Base-by-base conservation (phyloP, 225 moss, liverwort and hornwort species). In the Pseudisothecium myosuroides region DNA sequence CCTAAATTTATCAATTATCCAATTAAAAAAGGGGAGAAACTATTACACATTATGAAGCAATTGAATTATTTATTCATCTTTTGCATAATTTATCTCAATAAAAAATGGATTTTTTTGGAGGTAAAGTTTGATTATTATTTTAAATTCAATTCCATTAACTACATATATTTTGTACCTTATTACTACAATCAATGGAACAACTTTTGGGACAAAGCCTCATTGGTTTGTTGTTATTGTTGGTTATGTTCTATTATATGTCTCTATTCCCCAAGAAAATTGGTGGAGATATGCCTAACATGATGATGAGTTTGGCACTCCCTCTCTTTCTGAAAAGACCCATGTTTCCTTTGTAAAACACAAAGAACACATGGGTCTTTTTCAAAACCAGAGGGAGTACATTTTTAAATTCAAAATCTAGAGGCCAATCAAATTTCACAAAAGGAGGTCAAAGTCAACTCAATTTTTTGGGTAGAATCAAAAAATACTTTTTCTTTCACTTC, bases 381-480 rank as follows among this genome's bases (percentile, higher is more conserved):
- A n/a, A n/a, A n/a, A n/a, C n/a, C n/a, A n/a, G n/a, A n/a, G n/a
- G n/a, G n/a, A n/a, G n/a, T 72, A 27, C 3, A 17, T 73, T 73
- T 71, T 26, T 0, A 29, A 45, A 73, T 29, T 47, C 10, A 10
- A 28, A 17, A 29, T 1, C 5, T 1, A 5, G 0, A 9, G 43
- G 27, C 0, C 27, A 73, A 10, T 17, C 0, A 28, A 0, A 29
- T 29, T 47, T 2, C 0, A 17, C 15, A 29, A 28, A 45, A 1
- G 2, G 2, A 29, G 8, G 4, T 47, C 47, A 47, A 47, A 74
- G 7, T 74, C 18, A 31, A 47, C 4, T 18, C 0, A 45, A 47
- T 18, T 47, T 47, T 4, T 31, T 6, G 6, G 1, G 0, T 18
- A 29, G 11, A 7, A 1, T 7, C 0, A n/a, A 11, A 31, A n/a